Evolutionary conservation across 1,284 basidiomycete species (phyloP).

Genomic region (Heliocybe sulcata): DNA sequence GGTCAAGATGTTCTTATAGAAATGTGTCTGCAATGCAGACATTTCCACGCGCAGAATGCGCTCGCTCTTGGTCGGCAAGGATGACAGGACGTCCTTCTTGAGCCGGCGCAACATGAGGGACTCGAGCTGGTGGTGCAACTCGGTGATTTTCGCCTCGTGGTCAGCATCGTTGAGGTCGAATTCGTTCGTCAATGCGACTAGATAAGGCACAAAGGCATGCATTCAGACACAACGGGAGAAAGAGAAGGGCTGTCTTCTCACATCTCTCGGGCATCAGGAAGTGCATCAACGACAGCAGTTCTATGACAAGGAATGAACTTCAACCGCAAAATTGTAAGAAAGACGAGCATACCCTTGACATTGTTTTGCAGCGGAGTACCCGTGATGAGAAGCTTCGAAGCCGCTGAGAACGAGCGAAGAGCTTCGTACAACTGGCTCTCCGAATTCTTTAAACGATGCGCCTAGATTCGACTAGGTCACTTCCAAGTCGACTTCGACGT

Average conservation of each 20-base stretch:
- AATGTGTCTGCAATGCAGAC: slow-evolving; percentile 95
- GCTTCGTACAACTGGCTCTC: slow-evolving; percentile 98
- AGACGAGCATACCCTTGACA: slow-evolving; percentile 74
- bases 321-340: slow-evolving; percentile 1
- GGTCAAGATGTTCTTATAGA: slow-evolving; percentile 99
- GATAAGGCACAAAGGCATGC: slow-evolving; percentile 12
- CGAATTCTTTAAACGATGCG: slow-evolving; percentile 96
- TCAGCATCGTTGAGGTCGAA: slow-evolving; percentile 92
- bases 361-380: slow-evolving; percentile 99
- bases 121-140: slow-evolving; percentile 90
- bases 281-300: slow-evolving; percentile 95
- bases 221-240: slow-evolving; percentile 1
- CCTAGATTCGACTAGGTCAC: slow-evolving; percentile 34
- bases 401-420: slow-evolving; percentile 81
- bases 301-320: slow-evolving; percentile 31
- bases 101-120: slow-evolving; percentile 92
- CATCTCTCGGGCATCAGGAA: slow-evolving; percentile 99
- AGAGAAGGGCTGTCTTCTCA: slow-evolving; percentile 27
- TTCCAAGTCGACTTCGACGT: slow-evolving; percentile 4
- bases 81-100: slow-evolving; percentile 97
- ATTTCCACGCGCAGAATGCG: slow-evolving; percentile 97
- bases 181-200: slow-evolving; percentile 82
- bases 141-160: slow-evolving; percentile 92
- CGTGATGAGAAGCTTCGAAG: slow-evolving; percentile 93
- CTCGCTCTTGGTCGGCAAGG: slow-evolving; percentile 96